A percentile compares a stretch with the other conserved stretches of the same genome.
These are phyloP conservation scores for Maudiozyma bulderi DNA, from an alignment of 805 yeast species.

Conservation along the genomic window DNA sequence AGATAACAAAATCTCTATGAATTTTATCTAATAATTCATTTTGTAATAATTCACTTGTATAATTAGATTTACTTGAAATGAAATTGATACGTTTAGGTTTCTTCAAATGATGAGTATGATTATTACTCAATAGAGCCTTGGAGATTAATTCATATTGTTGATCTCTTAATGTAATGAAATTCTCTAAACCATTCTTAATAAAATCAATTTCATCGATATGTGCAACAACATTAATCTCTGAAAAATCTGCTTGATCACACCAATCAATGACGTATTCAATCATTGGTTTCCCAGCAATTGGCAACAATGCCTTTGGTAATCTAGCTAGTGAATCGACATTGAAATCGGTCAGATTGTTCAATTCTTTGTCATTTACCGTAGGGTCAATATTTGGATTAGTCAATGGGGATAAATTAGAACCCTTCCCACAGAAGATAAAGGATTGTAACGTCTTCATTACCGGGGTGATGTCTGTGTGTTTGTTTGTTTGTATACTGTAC, in stretches of 20 bases:
- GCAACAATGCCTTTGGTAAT: constrained; percentile 73
- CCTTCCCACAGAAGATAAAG: constrained; percentile 80
- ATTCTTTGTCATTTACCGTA: background rate
- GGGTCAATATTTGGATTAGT: constrained; percentile 2
- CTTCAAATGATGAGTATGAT: constrained; percentile 23
- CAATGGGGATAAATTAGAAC: constrained; percentile 63
- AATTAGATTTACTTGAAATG: constrained; percentile 36
- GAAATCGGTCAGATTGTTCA: background rate
- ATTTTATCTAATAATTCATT: constrained; percentile 35
- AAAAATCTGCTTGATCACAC: constrained; percentile 83
- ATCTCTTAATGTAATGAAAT: constrained; percentile 36
- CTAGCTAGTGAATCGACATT: constrained; percentile 20
- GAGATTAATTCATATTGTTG: constrained; percentile 22
- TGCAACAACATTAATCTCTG: constrained; percentile 54
- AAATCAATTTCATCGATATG: constrained; percentile 38
- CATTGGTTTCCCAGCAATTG: constrained; percentile 86
- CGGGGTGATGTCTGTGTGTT: background rate
- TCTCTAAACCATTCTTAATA: constrained; percentile 40
- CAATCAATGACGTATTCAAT: constrained; percentile 79
- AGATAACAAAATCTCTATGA: constrained; percentile 53
- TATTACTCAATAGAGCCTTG: constrained; percentile 15
- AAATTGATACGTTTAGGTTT: constrained; percentile 34
- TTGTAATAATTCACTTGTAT: constrained; percentile 56
- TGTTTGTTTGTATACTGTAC: background rate
- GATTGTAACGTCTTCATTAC: constrained; percentile 82